Evolutionary conservation across 2,329 filamentous ascomycete genomes (phyloP).

Genomic region (Epichloe gansuensis): DNA sequence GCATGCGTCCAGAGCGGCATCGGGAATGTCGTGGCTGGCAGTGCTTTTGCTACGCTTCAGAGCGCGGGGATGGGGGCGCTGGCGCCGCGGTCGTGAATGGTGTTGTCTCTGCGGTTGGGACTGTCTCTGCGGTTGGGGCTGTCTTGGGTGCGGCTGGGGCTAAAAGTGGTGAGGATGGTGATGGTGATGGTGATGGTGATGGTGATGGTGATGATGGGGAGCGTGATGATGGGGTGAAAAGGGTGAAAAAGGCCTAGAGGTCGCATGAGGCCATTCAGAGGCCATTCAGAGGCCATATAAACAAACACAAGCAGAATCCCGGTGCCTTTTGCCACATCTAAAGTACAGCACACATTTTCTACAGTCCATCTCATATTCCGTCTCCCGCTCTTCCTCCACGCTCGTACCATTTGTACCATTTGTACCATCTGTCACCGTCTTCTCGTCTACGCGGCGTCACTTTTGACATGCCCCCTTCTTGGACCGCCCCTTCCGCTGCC

Average conservation of each 20-base stretch:
- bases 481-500: constrained; percentile 26
- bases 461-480: constrained; percentile 11
- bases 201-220: not conserved
- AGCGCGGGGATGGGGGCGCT: constrained; percentile 19
- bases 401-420: not conserved
- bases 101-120: constrained; percentile 8
- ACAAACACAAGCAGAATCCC: too few species aligned
- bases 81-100: constrained; percentile 12
- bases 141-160: not conserved
- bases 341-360: too few species aligned
- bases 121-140: constrained; percentile 1
- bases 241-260: not conserved
- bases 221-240: not conserved
- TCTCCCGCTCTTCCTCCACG: not conserved
- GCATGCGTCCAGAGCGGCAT: constrained; percentile 13
- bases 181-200: not conserved
- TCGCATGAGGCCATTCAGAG: too few species aligned
- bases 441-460: constrained; percentile 14
- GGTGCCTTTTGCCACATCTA: too few species aligned
- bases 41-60: constrained; percentile 19
- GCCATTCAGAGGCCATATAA: too few species aligned
- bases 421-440: constrained; percentile 1
- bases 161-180: not conserved
- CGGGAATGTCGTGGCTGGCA: constrained; percentile 14
- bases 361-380: not conserved